phyloP scores from a whole-genome alignment of 495 filamentous ascomycete genomes.

The Penicillium herquei region DNA sequence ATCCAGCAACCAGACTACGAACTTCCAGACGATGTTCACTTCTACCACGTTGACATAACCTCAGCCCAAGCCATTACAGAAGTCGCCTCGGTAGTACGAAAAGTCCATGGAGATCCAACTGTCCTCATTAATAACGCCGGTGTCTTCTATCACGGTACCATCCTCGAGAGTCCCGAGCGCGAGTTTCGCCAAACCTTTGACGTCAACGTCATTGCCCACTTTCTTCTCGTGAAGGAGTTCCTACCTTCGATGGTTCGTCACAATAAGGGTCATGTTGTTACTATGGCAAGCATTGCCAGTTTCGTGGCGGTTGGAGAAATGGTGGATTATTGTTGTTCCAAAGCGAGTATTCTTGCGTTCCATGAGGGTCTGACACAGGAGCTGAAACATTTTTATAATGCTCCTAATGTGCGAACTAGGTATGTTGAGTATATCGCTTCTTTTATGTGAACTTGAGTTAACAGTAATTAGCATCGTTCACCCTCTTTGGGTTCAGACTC shows the following conservation, averaged over 20 bases:
- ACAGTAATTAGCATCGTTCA: constrained; percentile 18
- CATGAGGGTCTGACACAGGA: constrained; percentile 39
- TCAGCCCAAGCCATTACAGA: neutral
- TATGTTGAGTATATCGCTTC: neutral
- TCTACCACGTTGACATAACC: constrained; percentile 2
- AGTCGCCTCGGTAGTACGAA: neutral
- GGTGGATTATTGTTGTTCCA: constrained; percentile 55
- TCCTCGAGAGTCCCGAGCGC: constrained; percentile 2
- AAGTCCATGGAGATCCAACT: neutral
- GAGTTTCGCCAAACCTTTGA: neutral
- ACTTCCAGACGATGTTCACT: neutral
- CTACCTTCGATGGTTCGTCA: constrained; percentile 51
- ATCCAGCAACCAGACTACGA: neutral
- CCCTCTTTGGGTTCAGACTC: constrained; percentile 52
- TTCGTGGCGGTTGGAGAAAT: constrained; percentile 49
- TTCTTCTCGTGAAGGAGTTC: constrained; percentile 46
- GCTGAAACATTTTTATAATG: constrained; percentile 22
- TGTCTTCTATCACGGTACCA: neutral
- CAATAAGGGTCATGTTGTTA: constrained; percentile 54
- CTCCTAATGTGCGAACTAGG: constrained; percentile 25
- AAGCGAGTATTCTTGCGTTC: constrained; percentile 53
- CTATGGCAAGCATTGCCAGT: constrained; percentile 46
- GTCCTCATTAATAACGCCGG: constrained; percentile 6
- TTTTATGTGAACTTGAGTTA: too few relatives aligned
- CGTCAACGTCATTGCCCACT: constrained; percentile 51